These are phyloP conservation scores for Omphalea diandra DNA, from an alignment of 441 rosid species.

Conservation along the genomic window DNA sequence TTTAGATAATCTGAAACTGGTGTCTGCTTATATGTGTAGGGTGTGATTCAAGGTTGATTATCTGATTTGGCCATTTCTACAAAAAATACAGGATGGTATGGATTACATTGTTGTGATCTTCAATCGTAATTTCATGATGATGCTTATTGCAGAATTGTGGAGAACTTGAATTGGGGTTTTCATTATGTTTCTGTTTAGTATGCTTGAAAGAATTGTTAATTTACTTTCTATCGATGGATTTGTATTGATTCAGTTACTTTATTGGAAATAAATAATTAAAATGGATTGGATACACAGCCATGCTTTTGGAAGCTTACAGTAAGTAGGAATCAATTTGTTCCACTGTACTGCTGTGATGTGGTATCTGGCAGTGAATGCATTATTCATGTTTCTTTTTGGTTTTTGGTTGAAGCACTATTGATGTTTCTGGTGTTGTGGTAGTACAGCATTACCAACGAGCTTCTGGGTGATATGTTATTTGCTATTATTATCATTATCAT, in stretches of 20 bases:
- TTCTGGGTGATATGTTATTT: neutral
- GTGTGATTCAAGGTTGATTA: neutral
- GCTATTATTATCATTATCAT: neutral
- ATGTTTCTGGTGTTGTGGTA: too few species aligned
- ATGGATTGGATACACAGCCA: neutral
- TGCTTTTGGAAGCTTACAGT: neutral
- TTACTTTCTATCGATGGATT: neutral
- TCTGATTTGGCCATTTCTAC: neutral
- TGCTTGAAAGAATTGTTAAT: neutral
- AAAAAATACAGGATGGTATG: conserved; percentile 10
- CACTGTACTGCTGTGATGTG: neutral
- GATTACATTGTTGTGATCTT: neutral
- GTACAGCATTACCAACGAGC: neutral
- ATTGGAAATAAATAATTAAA: neutral
- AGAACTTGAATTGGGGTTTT: neutral
- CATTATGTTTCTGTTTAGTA: neutral
- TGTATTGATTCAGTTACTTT: neutral
- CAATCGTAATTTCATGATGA: neutral
- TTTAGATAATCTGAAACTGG: neutral
- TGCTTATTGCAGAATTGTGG: too few species aligned
- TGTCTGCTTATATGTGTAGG: neutral
- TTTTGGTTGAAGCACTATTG: too few species aligned
- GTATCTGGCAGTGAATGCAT: neutral
- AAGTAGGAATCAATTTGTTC: neutral
- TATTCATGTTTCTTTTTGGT: too few species aligned